A percentile compares a stretch with the other conserved stretches of the same genome.
phyloP scores from a whole-genome alignment of 495 filamentous ascomycete species.

The Haplographium delicatum region DNA sequence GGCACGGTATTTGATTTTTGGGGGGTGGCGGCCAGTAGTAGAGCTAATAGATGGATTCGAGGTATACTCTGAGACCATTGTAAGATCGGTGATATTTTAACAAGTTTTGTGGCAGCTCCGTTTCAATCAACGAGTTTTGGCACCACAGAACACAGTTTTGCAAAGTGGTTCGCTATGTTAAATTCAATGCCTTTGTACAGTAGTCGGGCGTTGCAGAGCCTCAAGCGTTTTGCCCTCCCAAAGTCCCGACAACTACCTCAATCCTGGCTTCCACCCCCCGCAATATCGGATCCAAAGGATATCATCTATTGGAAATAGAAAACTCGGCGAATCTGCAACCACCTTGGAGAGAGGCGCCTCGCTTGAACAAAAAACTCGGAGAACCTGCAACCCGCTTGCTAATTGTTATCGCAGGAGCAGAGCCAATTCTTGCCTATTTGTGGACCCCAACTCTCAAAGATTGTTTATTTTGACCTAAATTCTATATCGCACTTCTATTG shows the following conservation, averaged over 20 bases:
- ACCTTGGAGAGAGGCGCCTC: neutral
- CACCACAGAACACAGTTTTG: neutral
- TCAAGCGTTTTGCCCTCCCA: neutral
- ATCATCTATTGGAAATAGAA: neutral
- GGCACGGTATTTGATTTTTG: neutral
- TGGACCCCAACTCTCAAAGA: too few relatives aligned
- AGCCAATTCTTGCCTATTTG: too few relatives aligned
- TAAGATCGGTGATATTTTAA: neutral
- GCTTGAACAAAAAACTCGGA: neutral
- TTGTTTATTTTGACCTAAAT: too few relatives aligned
- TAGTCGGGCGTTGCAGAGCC: constrained; percentile 5
- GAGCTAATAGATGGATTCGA: neutral
- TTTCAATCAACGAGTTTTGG: neutral
- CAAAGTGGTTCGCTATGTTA: neutral
- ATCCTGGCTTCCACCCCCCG: neutral
- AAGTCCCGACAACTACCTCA: neutral
- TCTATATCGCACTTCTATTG: too few relatives aligned
- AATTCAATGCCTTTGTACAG: neutral
- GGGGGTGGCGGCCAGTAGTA: neutral
- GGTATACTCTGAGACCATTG: neutral
- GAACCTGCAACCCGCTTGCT: neutral
- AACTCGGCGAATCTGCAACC: neutral
- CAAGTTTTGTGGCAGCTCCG: neutral
- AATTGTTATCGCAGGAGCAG: too few relatives aligned
- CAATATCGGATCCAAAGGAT: neutral